phyloP scores from a whole-genome alignment of 768 basidiomycete species.

The Cyclocybe aegerita region DNA sequence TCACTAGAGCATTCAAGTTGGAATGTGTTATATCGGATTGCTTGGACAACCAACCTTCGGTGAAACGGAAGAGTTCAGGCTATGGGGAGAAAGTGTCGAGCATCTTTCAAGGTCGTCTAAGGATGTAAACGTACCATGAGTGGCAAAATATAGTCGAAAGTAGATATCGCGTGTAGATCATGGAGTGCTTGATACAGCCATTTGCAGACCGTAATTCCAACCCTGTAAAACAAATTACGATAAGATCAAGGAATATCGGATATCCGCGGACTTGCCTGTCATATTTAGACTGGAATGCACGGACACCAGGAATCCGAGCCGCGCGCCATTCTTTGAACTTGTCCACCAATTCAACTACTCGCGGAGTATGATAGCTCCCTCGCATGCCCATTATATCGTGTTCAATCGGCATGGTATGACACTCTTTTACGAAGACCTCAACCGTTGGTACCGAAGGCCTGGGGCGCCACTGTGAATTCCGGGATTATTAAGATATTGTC shows the following conservation, averaged over 20 bases:
- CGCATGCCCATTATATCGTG: slow-evolving; percentile 78
- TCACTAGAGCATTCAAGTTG: slow-evolving; percentile 39
- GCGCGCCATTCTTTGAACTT: slow-evolving; percentile 70
- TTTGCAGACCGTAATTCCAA: slow-evolving; percentile 67
- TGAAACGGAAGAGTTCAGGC: slow-evolving; percentile 77
- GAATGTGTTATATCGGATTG: neutral
- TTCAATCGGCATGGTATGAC: slow-evolving; percentile 50
- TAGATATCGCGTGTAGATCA: slow-evolving; percentile 72
- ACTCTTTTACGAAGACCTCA: slow-evolving; percentile 68
- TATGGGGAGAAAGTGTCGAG: slow-evolving; percentile 23
- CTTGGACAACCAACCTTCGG: slow-evolving; percentile 49
- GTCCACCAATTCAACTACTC: slow-evolving; percentile 60
- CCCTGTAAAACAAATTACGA: slow-evolving; percentile 32
- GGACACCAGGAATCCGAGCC: slow-evolving; percentile 69
- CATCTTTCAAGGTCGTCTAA: neutral
- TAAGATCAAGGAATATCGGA: slow-evolving; percentile 4
- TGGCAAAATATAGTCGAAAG: slow-evolving; percentile 81
- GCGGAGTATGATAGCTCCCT: slow-evolving; percentile 56
- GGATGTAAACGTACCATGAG: slow-evolving; percentile 56
- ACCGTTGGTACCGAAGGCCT: slow-evolving; percentile 58
- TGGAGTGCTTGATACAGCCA: slow-evolving; percentile 78
- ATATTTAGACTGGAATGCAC: slow-evolving; percentile 84
- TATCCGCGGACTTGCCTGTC: slow-evolving; percentile 52
- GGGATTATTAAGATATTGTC: neutral
- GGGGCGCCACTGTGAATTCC: slow-evolving; percentile 54